phyloP scores from a whole-genome alignment of 345 rosid genomes.

The Eutrema yunnanense region DNA sequence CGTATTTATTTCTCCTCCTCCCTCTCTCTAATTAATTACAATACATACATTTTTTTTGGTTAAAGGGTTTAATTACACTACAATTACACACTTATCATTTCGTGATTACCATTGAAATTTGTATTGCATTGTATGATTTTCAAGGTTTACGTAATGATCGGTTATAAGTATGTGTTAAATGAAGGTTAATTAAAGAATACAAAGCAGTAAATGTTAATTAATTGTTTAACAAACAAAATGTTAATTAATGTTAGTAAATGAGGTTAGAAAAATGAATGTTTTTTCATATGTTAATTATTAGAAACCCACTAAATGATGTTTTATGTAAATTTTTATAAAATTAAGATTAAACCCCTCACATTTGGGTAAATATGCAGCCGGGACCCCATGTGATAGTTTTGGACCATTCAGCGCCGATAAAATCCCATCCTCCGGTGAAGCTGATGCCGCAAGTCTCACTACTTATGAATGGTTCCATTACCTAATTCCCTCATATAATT shows the following conservation, averaged over 20 bases:
- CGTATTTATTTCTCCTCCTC: conserved; percentile 33
- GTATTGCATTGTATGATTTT: not conserved
- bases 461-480: conserved; percentile 52
- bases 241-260: too few species aligned
- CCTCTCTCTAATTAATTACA: not conserved
- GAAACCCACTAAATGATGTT: too few species aligned
- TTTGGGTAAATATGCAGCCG: conserved; percentile 45
- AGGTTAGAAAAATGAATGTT: too few species aligned
- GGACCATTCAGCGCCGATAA: conserved; percentile 29
- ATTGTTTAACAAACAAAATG: too few species aligned
- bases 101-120: too few species aligned
- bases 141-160: too few species aligned
- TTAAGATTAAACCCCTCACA: not conserved
- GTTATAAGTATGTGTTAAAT: too few species aligned
- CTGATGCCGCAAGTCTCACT: conserved; percentile 48
- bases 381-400: conserved; percentile 41
- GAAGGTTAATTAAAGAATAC: too few species aligned
- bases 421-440: conserved; percentile 35
- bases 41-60: not conserved
- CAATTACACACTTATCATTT: not conserved
- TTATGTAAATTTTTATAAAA: too few species aligned
- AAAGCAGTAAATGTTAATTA: too few species aligned
- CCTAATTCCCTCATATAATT: not conserved
- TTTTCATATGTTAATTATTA: too few species aligned
- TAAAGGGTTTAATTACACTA: not conserved